Evolutionary conservation across 495 filamentous ascomycete species (phyloP).

Genomic region (Neurospora discreta): DNA sequence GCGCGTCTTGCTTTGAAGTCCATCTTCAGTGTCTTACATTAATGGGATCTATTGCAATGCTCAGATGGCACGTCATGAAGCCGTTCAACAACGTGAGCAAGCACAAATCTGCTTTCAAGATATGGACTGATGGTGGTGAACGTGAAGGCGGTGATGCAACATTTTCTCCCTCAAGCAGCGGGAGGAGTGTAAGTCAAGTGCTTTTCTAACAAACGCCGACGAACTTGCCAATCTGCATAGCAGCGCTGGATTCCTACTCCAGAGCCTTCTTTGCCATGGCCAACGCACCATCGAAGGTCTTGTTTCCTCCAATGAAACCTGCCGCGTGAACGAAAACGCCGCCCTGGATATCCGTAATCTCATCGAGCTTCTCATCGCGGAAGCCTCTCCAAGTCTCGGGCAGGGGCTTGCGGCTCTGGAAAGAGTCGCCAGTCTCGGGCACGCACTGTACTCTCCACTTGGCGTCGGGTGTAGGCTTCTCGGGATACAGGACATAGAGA

Average conservation of each 20-base stretch:
- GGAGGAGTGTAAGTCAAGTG: not conserved
- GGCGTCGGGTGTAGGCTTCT: constrained; percentile 52
- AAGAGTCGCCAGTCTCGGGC: constrained; percentile 65
- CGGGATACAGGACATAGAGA: constrained; percentile 91
- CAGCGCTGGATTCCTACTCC: not conserved
- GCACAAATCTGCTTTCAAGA: not conserved
- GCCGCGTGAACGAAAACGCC: constrained; percentile 88
- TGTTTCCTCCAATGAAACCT: constrained; percentile 93
- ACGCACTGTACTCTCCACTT: constrained; percentile 94
- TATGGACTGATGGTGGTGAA: not conserved
- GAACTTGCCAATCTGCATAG: not conserved
- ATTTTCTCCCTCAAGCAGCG: not conserved
- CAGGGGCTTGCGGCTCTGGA: constrained; percentile 78
- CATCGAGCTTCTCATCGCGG: constrained; percentile 71
- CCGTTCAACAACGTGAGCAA: not conserved
- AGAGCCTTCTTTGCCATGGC: constrained; percentile 71
- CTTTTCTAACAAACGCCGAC: not conserved
- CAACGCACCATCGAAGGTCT: constrained; percentile 78
- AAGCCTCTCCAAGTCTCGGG: constrained; percentile 87
- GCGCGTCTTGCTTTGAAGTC: not conserved
- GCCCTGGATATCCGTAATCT: constrained; percentile 59
- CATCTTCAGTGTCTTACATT: not conserved
- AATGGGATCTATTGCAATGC: not conserved
- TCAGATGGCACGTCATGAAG: not conserved
- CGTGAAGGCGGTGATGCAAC: not conserved